A percentile compares a stretch with the other conserved stretches of the same genome.
These are phyloP conservation scores for Phytophthora agathidicida DNA, from an alignment of 352 stramenopile species.

Conservation along the genomic window DNA sequence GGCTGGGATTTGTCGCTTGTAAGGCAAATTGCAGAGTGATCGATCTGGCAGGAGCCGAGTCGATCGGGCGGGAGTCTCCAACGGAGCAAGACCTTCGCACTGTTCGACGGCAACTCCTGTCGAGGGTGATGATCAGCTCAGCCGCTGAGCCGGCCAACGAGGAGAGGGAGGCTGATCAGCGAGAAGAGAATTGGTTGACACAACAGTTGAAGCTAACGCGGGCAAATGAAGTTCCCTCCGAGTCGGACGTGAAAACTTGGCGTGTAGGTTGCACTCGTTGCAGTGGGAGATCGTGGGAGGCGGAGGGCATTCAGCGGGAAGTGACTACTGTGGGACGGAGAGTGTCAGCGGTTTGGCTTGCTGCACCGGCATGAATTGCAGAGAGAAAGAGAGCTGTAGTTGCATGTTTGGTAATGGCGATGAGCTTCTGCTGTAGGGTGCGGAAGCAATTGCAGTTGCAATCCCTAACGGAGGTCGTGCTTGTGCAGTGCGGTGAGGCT, in stretches of 20 bases:
- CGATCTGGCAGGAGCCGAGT: conserved; percentile 21
- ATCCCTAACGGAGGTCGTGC: too few relatives aligned
- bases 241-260: conserved; percentile 26
- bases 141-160: not conserved
- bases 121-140: conserved; percentile 10
- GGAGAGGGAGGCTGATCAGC: not conserved
- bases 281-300: conserved; percentile 3
- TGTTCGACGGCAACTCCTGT: conserved; percentile 30
- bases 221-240: too few relatives aligned
- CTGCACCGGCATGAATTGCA: not conserved
- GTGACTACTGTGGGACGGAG: conserved; percentile 25
- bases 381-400: too few relatives aligned
- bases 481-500: too few relatives aligned
- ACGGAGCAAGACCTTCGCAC: conserved; percentile 10
- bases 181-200: conserved; percentile 9
- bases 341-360: conserved; percentile 1
- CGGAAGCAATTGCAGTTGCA: too few relatives aligned
- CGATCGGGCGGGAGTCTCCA: conserved; percentile 14
- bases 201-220: conserved; percentile 23
- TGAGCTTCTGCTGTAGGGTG: too few relatives aligned
- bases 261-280: conserved; percentile 25
- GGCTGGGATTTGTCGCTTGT: conserved; percentile 37
- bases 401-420: too few relatives aligned
- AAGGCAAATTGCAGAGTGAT: conserved; percentile 45
- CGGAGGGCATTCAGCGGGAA: conserved; percentile 18